Conservation (phyloP, 768 basidiomycete genomes). For the Kwoniella pini region DNA sequence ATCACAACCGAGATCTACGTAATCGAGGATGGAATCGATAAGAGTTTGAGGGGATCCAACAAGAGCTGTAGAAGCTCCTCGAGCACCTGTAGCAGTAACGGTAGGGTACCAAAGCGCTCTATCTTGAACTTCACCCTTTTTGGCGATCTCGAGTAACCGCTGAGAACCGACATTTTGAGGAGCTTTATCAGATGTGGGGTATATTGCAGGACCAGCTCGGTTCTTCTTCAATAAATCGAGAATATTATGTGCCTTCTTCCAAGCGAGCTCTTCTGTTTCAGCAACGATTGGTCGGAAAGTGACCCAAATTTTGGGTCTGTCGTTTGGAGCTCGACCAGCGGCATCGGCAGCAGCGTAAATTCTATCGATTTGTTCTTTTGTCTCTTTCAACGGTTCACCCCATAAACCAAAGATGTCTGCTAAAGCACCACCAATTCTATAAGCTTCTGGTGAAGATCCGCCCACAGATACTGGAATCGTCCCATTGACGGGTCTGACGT, state of each 20-base stretch:
- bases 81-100: slow-evolving; percentile 35
- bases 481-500: slow-evolving; percentile 24
- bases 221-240: slow-evolving; percentile 28
- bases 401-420: slow-evolving; percentile 44
- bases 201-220: neutral
- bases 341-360: slow-evolving; percentile 41
- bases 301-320: slow-evolving; percentile 41
- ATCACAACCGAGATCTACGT: slow-evolving; percentile 35
- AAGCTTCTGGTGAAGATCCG: slow-evolving; percentile 38
- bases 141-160: slow-evolving; percentile 37
- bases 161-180: slow-evolving; percentile 43
- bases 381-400: slow-evolving; percentile 46
- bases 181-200: neutral
- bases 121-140: slow-evolving; percentile 37
- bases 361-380: slow-evolving; percentile 41
- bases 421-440: slow-evolving; percentile 37
- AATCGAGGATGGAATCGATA: slow-evolving; percentile 42
- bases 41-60: slow-evolving; percentile 36
- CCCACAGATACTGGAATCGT: slow-evolving; percentile 38
- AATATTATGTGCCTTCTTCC: slow-evolving; percentile 34
- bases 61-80: slow-evolving; percentile 38
- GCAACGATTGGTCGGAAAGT: slow-evolving; percentile 45
- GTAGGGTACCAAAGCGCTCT: slow-evolving; percentile 42
- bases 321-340: slow-evolving; percentile 32
- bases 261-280: slow-evolving; percentile 39